A percentile compares a stretch with the other conserved stretches of the same genome.
Conservation (phyloP, 352 stramenopile genomes). For the Aphanomyces euteiches region DNA sequence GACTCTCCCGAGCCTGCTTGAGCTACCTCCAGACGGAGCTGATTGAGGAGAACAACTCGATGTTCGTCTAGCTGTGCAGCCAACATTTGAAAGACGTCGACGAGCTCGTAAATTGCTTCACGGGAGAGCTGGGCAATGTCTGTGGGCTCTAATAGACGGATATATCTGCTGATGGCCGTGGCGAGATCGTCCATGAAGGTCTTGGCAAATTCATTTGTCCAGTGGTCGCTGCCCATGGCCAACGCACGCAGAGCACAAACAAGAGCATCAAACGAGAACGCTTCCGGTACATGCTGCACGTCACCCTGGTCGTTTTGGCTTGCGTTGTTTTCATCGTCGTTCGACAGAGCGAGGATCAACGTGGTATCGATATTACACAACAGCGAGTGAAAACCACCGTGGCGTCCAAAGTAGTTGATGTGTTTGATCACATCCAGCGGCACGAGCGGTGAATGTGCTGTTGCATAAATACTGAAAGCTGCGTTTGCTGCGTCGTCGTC, state of each 20-base stretch:
- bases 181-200: slow-evolving; percentile 48
- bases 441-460: too few species aligned
- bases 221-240: slow-evolving; percentile 58
- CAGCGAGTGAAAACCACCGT: slow-evolving; percentile 54
- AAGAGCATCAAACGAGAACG: slow-evolving; percentile 52
- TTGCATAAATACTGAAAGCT: not conserved
- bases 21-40: slow-evolving; percentile 7
- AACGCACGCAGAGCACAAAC: slow-evolving; percentile 53
- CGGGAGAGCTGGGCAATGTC: slow-evolving; percentile 40
- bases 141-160: slow-evolving; percentile 36
- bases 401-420: slow-evolving; percentile 49
- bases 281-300: slow-evolving; percentile 3
- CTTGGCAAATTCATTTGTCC: slow-evolving; percentile 29
- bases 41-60: not conserved
- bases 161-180: slow-evolving; percentile 35
- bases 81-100: slow-evolving; percentile 58
- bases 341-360: slow-evolving; percentile 21
- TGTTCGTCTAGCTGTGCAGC: slow-evolving; percentile 23
- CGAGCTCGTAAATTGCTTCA: slow-evolving; percentile 51
- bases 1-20: not conserved
- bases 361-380: slow-evolving; percentile 40
- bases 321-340: slow-evolving; percentile 7
- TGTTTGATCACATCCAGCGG: slow-evolving; percentile 32
- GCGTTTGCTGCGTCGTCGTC: slow-evolving; percentile 19
- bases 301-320: slow-evolving; percentile 15